These are phyloP conservation scores for Otatea glauca DNA, from an alignment of 176 grass and related monocot genomes.

Conservation along the genomic window DNA sequence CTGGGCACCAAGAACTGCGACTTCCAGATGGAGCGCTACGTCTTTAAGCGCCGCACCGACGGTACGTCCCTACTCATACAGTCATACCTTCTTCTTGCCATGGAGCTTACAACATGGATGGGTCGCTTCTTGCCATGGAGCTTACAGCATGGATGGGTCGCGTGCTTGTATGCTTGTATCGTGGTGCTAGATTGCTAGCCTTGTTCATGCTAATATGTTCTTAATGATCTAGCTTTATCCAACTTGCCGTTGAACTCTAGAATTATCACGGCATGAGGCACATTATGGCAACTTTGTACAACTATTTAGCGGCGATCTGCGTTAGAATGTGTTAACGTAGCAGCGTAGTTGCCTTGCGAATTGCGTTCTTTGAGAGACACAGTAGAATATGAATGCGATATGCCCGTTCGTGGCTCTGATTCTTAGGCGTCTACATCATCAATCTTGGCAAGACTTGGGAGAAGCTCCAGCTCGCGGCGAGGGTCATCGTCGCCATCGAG, in stretches of 20 bases:
- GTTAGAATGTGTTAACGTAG: background rate
- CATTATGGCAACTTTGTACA: background rate
- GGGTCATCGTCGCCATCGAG: constrained; percentile 89
- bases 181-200: background rate
- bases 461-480: constrained; percentile 81
- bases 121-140: background rate
- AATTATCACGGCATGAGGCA: background rate
- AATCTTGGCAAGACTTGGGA: constrained; percentile 93
- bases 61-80: constrained; percentile 40
- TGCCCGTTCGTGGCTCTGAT: background rate
- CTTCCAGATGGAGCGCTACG: constrained; percentile 98
- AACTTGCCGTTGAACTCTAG: background rate
- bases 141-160: background rate
- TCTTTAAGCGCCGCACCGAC: constrained; percentile 75
- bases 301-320: background rate
- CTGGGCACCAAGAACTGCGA: constrained; percentile 98
- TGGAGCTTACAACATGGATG: too few species aligned
- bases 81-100: too few species aligned
- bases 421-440: constrained; percentile 83
- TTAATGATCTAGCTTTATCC: background rate
- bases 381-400: background rate
- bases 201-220: background rate
- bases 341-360: background rate
- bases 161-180: background rate
- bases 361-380: background rate